These are phyloP conservation scores for Phyllosticta citribraziliensis DNA, from an alignment of 2,329 filamentous ascomycete species.

Conservation along the genomic window DNA sequence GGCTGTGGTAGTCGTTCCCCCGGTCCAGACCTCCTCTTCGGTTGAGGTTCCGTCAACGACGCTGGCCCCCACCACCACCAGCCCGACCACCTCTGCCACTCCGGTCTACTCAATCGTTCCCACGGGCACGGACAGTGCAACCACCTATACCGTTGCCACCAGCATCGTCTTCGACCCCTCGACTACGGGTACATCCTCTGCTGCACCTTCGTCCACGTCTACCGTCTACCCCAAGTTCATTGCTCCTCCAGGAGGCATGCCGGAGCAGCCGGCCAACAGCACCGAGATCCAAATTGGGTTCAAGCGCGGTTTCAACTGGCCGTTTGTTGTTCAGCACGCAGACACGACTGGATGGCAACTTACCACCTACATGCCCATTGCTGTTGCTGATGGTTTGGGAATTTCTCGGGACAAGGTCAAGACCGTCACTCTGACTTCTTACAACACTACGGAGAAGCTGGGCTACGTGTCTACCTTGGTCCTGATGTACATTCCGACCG, in stretches of 20 bases:
- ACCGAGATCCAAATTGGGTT: slow-evolving; percentile 79
- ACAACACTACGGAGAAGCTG: slow-evolving; percentile 57
- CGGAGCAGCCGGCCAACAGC: slow-evolving; percentile 50
- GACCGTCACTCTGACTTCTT: slow-evolving; percentile 65
- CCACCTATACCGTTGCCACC: slow-evolving; percentile 44
- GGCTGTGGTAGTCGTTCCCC: neutral
- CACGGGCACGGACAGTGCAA: slow-evolving; percentile 38
- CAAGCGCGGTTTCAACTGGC: slow-evolving; percentile 68
- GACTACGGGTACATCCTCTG: slow-evolving; percentile 33
- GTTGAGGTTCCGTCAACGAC: slow-evolving; percentile 9
- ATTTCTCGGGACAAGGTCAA: slow-evolving; percentile 42
- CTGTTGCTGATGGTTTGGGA: slow-evolving; percentile 56
- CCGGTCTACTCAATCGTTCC: slow-evolving; percentile 33
- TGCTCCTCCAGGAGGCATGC: slow-evolving; percentile 53
- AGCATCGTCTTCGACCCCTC: slow-evolving; percentile 51
- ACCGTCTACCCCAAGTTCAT: slow-evolving; percentile 47
- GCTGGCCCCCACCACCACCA: slow-evolving; percentile 11
- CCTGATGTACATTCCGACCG: slow-evolving; percentile 37
- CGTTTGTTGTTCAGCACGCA: slow-evolving; percentile 63
- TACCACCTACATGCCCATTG: slow-evolving; percentile 65
- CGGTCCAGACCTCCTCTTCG: neutral
- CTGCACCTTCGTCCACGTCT: slow-evolving; percentile 20
- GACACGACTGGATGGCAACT: slow-evolving; percentile 68
- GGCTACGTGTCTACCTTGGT: slow-evolving; percentile 77
- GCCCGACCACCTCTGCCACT: slow-evolving; percentile 19